Evolutionary conservation across 1,284 basidiomycete genomes (phyloP).

Genomic region (Cutaneotrichosporon sp.): DNA sequence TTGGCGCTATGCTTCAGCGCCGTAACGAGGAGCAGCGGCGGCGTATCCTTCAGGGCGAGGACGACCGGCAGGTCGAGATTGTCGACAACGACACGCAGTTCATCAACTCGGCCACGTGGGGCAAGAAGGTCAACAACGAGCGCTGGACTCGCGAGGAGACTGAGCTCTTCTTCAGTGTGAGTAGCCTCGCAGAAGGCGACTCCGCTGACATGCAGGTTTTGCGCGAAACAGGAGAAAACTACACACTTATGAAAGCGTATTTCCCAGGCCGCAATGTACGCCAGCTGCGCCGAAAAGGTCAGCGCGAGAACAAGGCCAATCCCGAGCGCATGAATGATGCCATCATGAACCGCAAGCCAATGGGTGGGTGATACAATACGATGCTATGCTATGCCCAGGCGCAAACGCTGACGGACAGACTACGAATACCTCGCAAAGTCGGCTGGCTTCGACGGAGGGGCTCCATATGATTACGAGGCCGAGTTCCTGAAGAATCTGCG

Average conservation of each 20-base stretch:
- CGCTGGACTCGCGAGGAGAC: slow-evolving; percentile 34
- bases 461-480: slow-evolving; percentile 27
- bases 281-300: slow-evolving; percentile 37
- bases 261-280: slow-evolving; percentile 35
- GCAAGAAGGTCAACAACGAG: slow-evolving; percentile 23
- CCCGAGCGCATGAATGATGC: slow-evolving; percentile 35
- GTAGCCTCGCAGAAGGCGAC: slow-evolving; percentile 3
- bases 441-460: slow-evolving; percentile 28
- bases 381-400: too few relatives aligned
- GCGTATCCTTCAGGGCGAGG: slow-evolving; percentile 21
- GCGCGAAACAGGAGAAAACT: slow-evolving; percentile 42
- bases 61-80: slow-evolving; percentile 26
- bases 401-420: slow-evolving; percentile 16
- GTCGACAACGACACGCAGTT: slow-evolving; percentile 35
- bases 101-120: slow-evolving; percentile 31
- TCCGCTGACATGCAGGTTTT: slow-evolving; percentile 27
- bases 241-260: slow-evolving; percentile 40
- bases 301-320: slow-evolving; percentile 33
- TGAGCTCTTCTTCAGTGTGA: slow-evolving; percentile 34
- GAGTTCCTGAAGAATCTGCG: slow-evolving; percentile 31
- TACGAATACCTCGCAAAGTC: slow-evolving; percentile 33
- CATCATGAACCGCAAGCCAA: slow-evolving; percentile 31
- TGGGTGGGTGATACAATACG: too few relatives aligned
- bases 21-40: slow-evolving; percentile 24
- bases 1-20: slow-evolving; percentile 7